Evolutionary conservation across 257 asterid genomes (phyloP), one percentile per base, ranked within the genome.

Genomic region (Gynochthodes officinalis): DNA sequence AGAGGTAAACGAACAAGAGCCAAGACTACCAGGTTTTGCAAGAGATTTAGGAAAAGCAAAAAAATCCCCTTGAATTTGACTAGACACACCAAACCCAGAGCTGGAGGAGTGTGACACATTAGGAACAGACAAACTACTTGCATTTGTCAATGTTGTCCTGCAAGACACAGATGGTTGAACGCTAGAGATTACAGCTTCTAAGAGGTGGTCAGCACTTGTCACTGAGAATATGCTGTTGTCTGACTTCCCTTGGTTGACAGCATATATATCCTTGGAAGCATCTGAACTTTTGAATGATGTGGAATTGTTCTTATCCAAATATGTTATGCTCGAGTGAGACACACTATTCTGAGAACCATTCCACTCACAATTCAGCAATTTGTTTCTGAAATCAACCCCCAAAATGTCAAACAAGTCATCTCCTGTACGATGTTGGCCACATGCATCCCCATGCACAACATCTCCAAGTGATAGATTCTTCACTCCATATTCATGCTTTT

Each of bases 391-490:
- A 78, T 90, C 97, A 54, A 88, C 88, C 44, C 98, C 98, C 85
- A 90, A 78, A 77, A 90, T 77, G 75, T 93, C 98, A 43, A 88
- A 89, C 83, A 94, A 76, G 79, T 94, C 98, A 58, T 91, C 93
- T 42, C 97, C 91, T 0, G 88, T 74, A 33, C 66, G 79, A 55
- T 79, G 73, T 50, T 75, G 85, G 37, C 60, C 44, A 71, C 52
- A 67, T 7, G 75, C 72, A 76, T 82, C 91, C 58, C 78, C 89
- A 43, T 69, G 77, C 43, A 52, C 61, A 52, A 79, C 46, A 61
- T 72, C 69, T 52, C 68, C 75, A 64, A 62, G 32, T 16, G 69
- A 60, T 48, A 66, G 33, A 75, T 39, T 74, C 69, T 75, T 81
- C 54, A 49, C 72, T 72, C 76, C 85, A 53, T 60, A 62, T 30